Evolutionary conservation across 2,329 filamentous ascomycete genomes (phyloP), one percentile per base, ranked within the genome.

Genomic region (Colletotrichum sp.): DNA sequence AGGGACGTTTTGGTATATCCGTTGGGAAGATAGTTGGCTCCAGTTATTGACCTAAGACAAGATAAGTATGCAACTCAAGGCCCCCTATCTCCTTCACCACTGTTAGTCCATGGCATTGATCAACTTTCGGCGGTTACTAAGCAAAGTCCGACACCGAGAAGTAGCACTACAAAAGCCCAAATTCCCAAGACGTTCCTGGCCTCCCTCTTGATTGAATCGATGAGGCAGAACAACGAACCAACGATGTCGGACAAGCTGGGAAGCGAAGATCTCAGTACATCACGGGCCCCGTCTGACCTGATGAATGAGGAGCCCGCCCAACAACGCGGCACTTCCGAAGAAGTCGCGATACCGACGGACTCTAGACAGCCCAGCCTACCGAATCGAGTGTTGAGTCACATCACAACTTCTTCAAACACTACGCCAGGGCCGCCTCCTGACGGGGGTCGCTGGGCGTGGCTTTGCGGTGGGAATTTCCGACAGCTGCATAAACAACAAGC

Each of bases 171-270:
- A 10, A 21, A 43, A 48, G n/a, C 43, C n/a, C 2, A 0, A 48
- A 13, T 1, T 21, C 1, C 43, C 3, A 2, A 48, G 10, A 48
- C 12, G 10, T 21, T 7, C n/a, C 3, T 3, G 4, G 2, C 1
- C 10, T 48, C n/a, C 10, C 4, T 21, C 21, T 0, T 4, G 10
- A 21, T 3, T 1, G n/a, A 21, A 48, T 13, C n/a, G n/a, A 21
- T 1, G n/a, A 10, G 10, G 10, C n/a, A 48, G n/a, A 48, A 21
- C 0, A 21, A 3, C 43, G 43, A 48, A 21, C 5, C n/a, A 21
- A 48, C 9, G 38, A 3, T 6, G 9, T n/a, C 18, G 18, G 5
- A 6, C 18, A 43, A 5, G 18, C 9, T 4, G 18, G 5, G 5
- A 43, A 1, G 4, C 5, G 5, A 21, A 48, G 43, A 48, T 12